Evolutionary conservation across 768 basidiomycete species (phyloP).

Genomic region (Exsudoporus frostii): DNA sequence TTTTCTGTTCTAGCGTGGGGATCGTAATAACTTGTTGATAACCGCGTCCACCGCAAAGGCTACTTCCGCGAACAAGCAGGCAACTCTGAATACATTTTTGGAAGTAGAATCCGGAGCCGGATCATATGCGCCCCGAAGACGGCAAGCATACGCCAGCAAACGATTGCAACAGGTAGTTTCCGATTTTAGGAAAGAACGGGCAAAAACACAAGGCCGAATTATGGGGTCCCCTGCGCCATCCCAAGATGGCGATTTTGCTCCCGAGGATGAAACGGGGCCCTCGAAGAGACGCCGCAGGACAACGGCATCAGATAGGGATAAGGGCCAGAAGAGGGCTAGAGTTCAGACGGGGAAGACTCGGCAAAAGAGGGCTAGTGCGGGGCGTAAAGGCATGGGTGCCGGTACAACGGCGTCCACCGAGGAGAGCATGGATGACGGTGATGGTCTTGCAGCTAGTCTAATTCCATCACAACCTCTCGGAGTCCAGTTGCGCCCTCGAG

Average conservation of each 20-base stretch:
- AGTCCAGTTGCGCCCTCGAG: constrained; percentile 41
- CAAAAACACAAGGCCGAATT: constrained; percentile 16
- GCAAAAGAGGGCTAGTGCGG: background rate
- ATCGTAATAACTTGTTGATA: background rate
- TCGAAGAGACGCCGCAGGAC: constrained; percentile 33
- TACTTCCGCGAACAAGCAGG: constrained; percentile 70
- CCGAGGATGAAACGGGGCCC: constrained; percentile 25
- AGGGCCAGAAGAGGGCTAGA: background rate
- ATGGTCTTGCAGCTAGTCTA: background rate
- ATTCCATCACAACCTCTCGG: constrained; percentile 24
- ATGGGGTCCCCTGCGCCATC: constrained; percentile 16
- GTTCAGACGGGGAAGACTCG: background rate
- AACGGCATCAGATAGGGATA: constrained; percentile 12
- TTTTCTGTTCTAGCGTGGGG: background rate
- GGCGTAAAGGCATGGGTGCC: background rate
- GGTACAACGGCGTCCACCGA: constrained; percentile 1
- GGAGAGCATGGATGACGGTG: constrained; percentile 20
- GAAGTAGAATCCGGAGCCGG: constrained; percentile 66
- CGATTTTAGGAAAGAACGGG: constrained; percentile 60
- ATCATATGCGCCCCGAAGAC: constrained; percentile 70
- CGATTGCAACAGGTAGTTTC: constrained; percentile 83
- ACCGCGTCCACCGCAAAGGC: constrained; percentile 36
- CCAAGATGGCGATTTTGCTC: constrained; percentile 27
- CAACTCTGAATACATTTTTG: constrained; percentile 72
- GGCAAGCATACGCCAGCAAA: constrained; percentile 82